phyloP scores from a whole-genome alignment of 1,139 yeast species.

The Candida frijolesensis region DNA sequence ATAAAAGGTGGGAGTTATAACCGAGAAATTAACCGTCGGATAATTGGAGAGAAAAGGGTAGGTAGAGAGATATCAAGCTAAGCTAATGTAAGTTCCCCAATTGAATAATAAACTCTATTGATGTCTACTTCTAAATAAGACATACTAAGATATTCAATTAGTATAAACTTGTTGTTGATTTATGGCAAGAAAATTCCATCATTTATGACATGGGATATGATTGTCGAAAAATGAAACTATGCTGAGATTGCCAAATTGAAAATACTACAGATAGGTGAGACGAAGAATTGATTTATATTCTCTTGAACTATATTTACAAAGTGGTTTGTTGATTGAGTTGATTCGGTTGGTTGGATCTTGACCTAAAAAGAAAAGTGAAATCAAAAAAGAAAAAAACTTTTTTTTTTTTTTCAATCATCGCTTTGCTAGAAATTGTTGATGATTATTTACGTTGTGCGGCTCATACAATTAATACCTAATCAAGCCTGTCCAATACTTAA shows the following conservation, averaged over 20 bases:
- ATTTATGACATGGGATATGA: conserved; percentile 32
- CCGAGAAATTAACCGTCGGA: neutral
- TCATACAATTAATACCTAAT: conserved; percentile 13
- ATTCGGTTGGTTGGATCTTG: neutral
- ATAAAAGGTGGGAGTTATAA: neutral
- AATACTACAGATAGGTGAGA: neutral
- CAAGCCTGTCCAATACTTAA: conserved; percentile 23
- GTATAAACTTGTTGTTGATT: conserved; percentile 18
- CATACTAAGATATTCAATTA: conserved; percentile 16
- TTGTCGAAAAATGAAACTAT: conserved; percentile 45
- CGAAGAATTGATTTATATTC: neutral
- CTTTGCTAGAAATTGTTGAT: neutral
- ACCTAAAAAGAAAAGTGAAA: neutral
- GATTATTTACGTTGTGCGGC: neutral
- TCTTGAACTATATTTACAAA: neutral
- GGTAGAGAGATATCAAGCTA: neutral
- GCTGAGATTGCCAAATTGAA: conserved; percentile 42
- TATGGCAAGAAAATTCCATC: conserved; percentile 53
- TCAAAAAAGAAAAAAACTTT: neutral
- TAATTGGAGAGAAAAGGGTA: neutral
- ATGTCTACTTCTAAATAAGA: conserved; percentile 10
- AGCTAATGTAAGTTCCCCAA: conserved; percentile 12
- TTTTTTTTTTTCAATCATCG: conserved; percentile 1
- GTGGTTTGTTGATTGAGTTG: neutral
- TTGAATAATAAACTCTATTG: conserved; percentile 20